Evolutionary conservation across 2,329 filamentous ascomycete genomes (phyloP).

Genomic region (Truncatella angustata): DNA sequence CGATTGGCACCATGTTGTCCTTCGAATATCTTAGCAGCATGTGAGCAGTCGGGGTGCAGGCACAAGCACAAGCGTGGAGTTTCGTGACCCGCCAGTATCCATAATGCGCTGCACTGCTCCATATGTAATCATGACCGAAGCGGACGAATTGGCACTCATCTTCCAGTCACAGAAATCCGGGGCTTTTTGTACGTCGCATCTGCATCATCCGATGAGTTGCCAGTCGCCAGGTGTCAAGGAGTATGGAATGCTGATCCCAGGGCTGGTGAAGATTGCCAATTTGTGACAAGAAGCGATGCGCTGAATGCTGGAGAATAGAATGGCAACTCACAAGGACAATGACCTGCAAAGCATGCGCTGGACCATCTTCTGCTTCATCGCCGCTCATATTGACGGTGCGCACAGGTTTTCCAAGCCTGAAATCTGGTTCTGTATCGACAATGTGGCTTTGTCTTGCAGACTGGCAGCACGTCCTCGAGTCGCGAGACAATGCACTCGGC

Average conservation of each 20-base stretch:
- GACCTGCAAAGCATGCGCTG: conserved; percentile 62
- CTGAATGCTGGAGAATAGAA: neutral
- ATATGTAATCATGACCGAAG: neutral
- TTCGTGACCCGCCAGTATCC: neutral
- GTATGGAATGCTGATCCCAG: too few species aligned
- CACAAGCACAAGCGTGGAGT: neutral
- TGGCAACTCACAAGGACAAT: conserved; percentile 66
- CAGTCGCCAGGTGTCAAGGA: too few species aligned
- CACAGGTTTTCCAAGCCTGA: neutral
- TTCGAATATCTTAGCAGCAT: too few species aligned
- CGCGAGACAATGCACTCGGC: neutral
- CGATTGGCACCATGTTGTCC: too few species aligned
- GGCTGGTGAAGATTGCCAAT: neutral
- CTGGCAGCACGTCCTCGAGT: neutral
- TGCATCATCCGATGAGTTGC: too few species aligned
- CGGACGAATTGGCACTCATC: neutral
- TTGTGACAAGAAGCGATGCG: neutral
- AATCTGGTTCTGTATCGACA: neutral
- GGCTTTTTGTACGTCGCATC: too few species aligned
- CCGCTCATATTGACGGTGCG: conserved; percentile 2
- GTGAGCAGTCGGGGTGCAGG: too few species aligned
- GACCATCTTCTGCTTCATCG: conserved; percentile 17
- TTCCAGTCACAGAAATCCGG: neutral
- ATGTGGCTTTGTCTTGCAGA: neutral
- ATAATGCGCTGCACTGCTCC: neutral